Percentiles rank a stretch among this genome's conserved stretches.
phyloP scores from a whole-genome alignment of 2,329 filamentous ascomycete species.

The Colletotrichum sp. region DNA sequence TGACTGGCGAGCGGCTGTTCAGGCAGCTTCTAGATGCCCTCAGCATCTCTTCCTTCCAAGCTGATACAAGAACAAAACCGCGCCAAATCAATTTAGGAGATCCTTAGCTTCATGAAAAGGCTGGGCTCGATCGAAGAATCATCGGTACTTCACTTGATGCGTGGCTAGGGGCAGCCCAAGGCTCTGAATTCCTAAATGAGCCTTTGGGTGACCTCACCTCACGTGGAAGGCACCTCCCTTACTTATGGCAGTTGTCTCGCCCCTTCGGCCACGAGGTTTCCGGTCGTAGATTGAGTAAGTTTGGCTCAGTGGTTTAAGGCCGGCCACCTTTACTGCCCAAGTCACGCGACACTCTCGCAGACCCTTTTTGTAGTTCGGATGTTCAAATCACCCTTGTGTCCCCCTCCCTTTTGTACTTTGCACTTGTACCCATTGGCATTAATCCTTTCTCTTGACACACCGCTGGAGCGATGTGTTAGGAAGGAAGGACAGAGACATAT shows the following conservation, averaged over 20 bases:
- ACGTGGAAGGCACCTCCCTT: not conserved
- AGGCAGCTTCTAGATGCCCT: not conserved
- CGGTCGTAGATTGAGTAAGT: not conserved
- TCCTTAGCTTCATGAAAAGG: rapidly evolving
- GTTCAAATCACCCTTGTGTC: not conserved
- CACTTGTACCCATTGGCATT: no score
- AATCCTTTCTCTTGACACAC: no score
- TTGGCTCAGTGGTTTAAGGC: not conserved
- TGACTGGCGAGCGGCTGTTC: not conserved
- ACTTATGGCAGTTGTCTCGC: not conserved
- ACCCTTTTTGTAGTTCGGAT: not conserved
- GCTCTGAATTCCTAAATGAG: rapidly evolving
- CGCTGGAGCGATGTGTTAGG: no score
- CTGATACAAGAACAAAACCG: rapidly evolving
- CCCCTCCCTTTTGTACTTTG: no score
- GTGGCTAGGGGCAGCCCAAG: rapidly evolving
- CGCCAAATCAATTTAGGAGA: not conserved
- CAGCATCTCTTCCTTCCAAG: not conserved
- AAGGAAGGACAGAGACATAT: no score
- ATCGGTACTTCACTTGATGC: rapidly evolving
- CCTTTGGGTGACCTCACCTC: not conserved
- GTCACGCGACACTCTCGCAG: not conserved
- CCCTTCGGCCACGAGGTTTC: not conserved
- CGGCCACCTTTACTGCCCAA: not conserved
- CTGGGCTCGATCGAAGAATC: rapidly evolving